Evolutionary conservation across 495 filamentous ascomycete genomes (phyloP), one percentile per base, ranked within the genome.

Genomic region (Talaromyces nanjingensis): DNA sequence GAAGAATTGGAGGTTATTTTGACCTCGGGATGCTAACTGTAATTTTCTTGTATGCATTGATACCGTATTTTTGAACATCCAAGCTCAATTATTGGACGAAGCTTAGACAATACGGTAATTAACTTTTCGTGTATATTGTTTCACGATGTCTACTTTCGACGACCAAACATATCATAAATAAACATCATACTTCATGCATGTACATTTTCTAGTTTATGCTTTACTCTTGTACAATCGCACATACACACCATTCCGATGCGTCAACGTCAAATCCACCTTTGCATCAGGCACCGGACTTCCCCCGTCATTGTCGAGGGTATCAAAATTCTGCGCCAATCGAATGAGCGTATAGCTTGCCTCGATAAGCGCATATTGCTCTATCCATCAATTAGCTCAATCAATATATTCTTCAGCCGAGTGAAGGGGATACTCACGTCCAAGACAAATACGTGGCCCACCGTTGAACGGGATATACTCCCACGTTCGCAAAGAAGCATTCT

Each of bases 391-490:
- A 42, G 37, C 14, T 16, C 37, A 42, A 42, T 37, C 6, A 7
- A 33, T 12, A 37, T 37, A 37, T 37, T 37, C 33, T 12, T 37
- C 33, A 12, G 33, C 33, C 33, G 37, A 16, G 37, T 42, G 14
- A 5, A 42, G 14, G 37, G 8, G 14, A 42, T 16, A 16, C 14
- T 37, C 33, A 42, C 37, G 37, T 42, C 72, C 76, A 20, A 81
- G 71, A 74, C 76, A 77, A 49, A 87, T 85, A n/a, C 87, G 76
- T 0, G 87, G 86, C 0, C 87, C 86, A 1, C 86, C 85, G 58
- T 81, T 83, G 65, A 89, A 89, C 0, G 87, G 86, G 37, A 88
- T 64, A 68, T 84, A 89, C 55, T 84, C 80, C 83, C 80, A 87
- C 6, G 79, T 81, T 11, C 37, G 37, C 4, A 14, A 42, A 73